These are phyloP conservation scores for Vitis hybrid DNA, from an alignment of 177 flowering plant species.

Conservation along the genomic window DNA sequence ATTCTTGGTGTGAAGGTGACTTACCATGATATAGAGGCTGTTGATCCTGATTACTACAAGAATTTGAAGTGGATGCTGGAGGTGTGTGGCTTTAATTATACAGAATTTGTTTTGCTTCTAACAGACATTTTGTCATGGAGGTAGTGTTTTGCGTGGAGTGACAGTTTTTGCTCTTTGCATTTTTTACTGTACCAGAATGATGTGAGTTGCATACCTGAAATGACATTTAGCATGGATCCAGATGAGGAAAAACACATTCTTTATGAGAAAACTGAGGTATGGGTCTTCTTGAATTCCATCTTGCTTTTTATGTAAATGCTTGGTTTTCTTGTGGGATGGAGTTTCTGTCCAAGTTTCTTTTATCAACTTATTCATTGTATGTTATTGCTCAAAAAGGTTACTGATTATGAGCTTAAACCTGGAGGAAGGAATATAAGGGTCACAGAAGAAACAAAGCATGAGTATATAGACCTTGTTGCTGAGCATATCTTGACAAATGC, in stretches of 20 bases:
- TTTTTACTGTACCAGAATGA: slow-evolving; percentile 60
- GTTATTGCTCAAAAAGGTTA: slow-evolving; percentile 45
- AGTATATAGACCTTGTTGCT: slow-evolving; percentile 95
- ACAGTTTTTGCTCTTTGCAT: not conserved
- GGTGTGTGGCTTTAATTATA: slow-evolving; percentile 39
- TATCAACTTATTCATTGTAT: not conserved
- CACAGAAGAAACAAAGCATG: slow-evolving; percentile 92
- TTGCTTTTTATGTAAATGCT: not conserved
- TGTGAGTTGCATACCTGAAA: slow-evolving; percentile 79
- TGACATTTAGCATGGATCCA: slow-evolving; percentile 94
- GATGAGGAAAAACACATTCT: slow-evolving; percentile 95
- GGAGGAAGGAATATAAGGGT: slow-evolving; percentile 94
- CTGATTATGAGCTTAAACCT: slow-evolving; percentile 92
- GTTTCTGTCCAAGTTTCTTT: not conserved
- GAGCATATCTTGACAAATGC: slow-evolving; percentile 87
- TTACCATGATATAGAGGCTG: slow-evolving; percentile 96
- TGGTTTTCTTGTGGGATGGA: not conserved
- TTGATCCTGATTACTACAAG: slow-evolving; percentile 95
- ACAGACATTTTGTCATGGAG: not conserved
- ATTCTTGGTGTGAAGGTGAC: slow-evolving; percentile 96
- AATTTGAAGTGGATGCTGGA: slow-evolving; percentile 96
- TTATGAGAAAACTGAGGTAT: slow-evolving; percentile 86
- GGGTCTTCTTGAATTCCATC: not conserved
- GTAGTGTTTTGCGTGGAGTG: not conserved
- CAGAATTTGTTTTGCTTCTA: not conserved